Evolutionary conservation across 2,329 filamentous ascomycete genomes (phyloP).

Genomic region (Pleoardoris graminearum): DNA sequence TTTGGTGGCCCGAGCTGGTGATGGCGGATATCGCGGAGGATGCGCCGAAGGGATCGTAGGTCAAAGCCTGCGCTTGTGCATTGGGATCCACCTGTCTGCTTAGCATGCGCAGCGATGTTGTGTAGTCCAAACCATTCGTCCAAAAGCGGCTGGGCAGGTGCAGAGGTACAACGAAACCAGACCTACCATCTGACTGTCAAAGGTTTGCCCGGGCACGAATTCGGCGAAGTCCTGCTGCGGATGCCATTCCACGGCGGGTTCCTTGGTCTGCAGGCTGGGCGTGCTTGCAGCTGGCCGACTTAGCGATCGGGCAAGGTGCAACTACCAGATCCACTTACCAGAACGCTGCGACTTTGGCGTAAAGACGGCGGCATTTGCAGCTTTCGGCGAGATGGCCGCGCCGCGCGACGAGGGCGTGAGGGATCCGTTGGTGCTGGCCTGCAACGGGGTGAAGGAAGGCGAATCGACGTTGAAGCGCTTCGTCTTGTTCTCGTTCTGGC

Average conservation of each 20-base stretch:
- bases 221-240: conserved; percentile 55
- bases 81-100: conserved; percentile 38
- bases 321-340: conserved; percentile 36
- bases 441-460: conserved; percentile 83
- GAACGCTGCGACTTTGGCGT: conserved; percentile 65
- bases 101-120: background rate
- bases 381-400: conserved; percentile 82
- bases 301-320: conserved; percentile 16
- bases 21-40: conserved; percentile 39
- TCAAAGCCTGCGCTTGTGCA: conserved; percentile 35
- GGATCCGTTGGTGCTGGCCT: conserved; percentile 52
- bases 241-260: conserved; percentile 53
- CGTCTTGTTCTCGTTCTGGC: conserved; percentile 60
- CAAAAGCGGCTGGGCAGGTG: background rate
- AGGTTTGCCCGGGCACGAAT: conserved; percentile 58
- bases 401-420: conserved; percentile 62
- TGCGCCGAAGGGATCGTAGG: conserved; percentile 52
- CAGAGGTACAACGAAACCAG: background rate
- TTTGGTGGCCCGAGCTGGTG: conserved; percentile 42
- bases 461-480: conserved; percentile 94
- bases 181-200: conserved; percentile 57
- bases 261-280: conserved; percentile 51
- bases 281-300: conserved; percentile 45
- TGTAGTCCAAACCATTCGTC: background rate
- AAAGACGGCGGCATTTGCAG: conserved; percentile 85